Base-by-base conservation (phyloP, 352 stramenopile species). In the Phytopythium vexans region DNA sequence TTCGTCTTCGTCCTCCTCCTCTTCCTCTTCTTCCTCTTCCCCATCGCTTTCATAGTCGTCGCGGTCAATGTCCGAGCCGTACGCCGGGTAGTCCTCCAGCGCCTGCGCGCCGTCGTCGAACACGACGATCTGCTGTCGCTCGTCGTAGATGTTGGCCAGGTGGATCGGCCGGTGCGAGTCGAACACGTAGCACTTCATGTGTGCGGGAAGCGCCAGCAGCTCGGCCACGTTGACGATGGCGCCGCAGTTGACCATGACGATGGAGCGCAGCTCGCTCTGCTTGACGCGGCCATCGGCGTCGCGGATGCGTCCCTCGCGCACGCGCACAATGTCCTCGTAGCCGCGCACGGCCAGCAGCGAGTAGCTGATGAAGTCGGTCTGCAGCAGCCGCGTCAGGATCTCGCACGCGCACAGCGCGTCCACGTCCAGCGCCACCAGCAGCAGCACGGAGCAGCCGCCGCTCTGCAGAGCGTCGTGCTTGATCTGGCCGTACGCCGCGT, bases 111-210 rank as follows among this genome's bases (percentile, higher is more conserved):
- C 84, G 46, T 94, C 84, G 32, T 94, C 84, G 62, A 94, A 92
- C 32, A 94, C 72, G 2, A 92, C 75, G 43, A 94, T 68, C 54
- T 89, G 83, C 58, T 89, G 76, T 49, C 77, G 70, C 21, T 74
- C 58, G 40, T 94, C 77, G 72, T 99, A 96, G 31, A 99, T 86
- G 70, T 99, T 99, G 10, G 92, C 85, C 58, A 99, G 82, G 72
- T 99, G 95, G 43, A 98, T 89, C 8, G 96, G 96, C 1, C 95
- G 78, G 64, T 98, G 94, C 55, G 82, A 96, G 75, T 99, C 96
- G 44, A 98, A 80, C 7, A 99, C 88, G 74, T 98, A 99, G 38
- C 92, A 91, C 43, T 84, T 90, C 8, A 92, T 67, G 36, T 73
- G 52, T 10, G 60, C 49, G 16, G 81, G 74, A 16, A 92, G 65